phyloP scores from a whole-genome alignment of 805 yeast species.

The Suhomyces pyralidae region DNA sequence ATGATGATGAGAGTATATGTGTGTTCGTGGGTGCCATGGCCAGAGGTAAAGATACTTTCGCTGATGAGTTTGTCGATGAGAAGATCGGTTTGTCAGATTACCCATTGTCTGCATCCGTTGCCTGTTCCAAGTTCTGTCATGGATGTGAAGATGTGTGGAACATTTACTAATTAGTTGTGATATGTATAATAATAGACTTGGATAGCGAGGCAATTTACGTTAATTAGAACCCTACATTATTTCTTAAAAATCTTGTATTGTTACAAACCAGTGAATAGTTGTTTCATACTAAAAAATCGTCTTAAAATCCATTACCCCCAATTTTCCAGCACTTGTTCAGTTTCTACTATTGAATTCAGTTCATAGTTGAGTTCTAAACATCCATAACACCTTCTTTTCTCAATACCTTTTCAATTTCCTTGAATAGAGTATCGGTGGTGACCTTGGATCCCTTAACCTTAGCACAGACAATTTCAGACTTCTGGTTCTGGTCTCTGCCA shows the following conservation, averaged over 20 bases:
- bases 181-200: not conserved
- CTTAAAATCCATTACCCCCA: no score
- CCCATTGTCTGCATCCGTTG: constrained; percentile 95
- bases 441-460: constrained; percentile 64
- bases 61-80: constrained; percentile 95
- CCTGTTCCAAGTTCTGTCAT: constrained; percentile 96
- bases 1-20: constrained; percentile 89
- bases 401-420: constrained; percentile 63
- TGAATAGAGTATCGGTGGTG: constrained; percentile 56
- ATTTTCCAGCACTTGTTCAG: no score
- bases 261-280: not conserved
- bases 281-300: not conserved
- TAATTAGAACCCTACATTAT: not conserved
- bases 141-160: constrained; percentile 99
- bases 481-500: constrained; percentile 36
- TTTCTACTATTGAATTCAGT: not conserved
- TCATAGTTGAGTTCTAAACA: not conserved
- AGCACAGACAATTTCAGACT: constrained; percentile 56
- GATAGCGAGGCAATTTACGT: not conserved
- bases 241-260: not conserved
- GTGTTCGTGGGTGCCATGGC: constrained; percentile 99
- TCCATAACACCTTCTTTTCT: constrained; percentile 61
- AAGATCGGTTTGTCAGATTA: constrained; percentile 93
- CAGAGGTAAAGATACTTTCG: constrained; percentile 94
- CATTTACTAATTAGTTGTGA: constrained; percentile 43